Percentiles rank a stretch among this genome's conserved stretches.
phyloP scores from a whole-genome alignment of 345 rosid species.

The Brassica carinata region DNA sequence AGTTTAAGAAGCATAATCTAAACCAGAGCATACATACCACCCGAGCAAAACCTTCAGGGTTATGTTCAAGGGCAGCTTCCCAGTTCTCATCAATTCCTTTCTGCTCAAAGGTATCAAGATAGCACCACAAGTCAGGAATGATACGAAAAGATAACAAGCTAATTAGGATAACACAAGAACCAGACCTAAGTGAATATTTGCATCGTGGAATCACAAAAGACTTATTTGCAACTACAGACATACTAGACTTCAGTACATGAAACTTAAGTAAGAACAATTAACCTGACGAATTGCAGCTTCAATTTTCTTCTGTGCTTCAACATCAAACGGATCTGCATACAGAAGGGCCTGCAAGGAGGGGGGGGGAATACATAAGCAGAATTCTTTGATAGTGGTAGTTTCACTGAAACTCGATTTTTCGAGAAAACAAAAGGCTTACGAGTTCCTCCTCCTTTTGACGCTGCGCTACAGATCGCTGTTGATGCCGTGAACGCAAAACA shows the following conservation, averaged over 20 bases:
- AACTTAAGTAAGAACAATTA: conserved; percentile 26
- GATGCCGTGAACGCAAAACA: conserved; percentile 65
- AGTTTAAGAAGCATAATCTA: conserved; percentile 31
- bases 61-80: conserved; percentile 97
- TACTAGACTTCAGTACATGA: neutral
- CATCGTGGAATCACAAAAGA: conserved; percentile 2
- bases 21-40: conserved; percentile 69
- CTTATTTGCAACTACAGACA: neutral
- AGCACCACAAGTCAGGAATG: conserved; percentile 7
- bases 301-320: conserved; percentile 94
- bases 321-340: conserved; percentile 95
- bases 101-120: conserved; percentile 47
- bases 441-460: conserved; percentile 80
- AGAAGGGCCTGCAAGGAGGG: conserved; percentile 65
- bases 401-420: neutral
- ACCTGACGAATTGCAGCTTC: conserved; percentile 99
- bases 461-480: conserved; percentile 64
- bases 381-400: conserved; percentile 1
- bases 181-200: neutral
- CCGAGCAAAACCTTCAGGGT: conserved; percentile 98
- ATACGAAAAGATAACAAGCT: neutral
- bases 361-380: conserved; percentile 6
- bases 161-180: neutral
- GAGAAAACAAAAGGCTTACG: conserved; percentile 49
- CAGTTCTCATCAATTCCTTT: conserved; percentile 99